phyloP scores from a whole-genome alignment of 768 basidiomycete genomes.

The Termitomyces eurrhizus region DNA sequence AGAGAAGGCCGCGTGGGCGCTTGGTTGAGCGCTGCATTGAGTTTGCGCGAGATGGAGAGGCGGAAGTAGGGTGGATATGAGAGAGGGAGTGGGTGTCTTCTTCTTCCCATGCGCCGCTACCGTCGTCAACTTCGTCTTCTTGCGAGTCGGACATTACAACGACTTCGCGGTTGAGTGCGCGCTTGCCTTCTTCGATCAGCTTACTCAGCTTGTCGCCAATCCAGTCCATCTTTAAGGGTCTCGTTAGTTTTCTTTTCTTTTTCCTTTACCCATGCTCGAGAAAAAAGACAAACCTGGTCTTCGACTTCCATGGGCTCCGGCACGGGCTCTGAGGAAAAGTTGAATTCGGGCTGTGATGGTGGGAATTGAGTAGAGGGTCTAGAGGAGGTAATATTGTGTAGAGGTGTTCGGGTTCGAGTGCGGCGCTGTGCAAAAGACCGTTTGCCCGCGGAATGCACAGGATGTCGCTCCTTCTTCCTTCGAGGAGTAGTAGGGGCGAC shows the following conservation, averaged over 20 bases:
- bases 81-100: conserved; percentile 28
- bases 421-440: neutral
- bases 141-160: conserved; percentile 72
- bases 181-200: conserved; percentile 78
- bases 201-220: conserved; percentile 64
- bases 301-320: conserved; percentile 36
- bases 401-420: conserved; percentile 17
- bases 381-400: conserved; percentile 13
- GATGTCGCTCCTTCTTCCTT: conserved; percentile 7
- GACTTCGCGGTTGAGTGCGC: conserved; percentile 71
- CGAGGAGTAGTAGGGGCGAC: conserved; percentile 18
- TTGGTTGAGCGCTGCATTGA: conserved; percentile 20
- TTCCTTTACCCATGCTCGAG: neutral
- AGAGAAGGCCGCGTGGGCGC: conserved; percentile 21
- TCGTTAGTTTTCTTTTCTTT: neutral
- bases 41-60: conserved; percentile 23
- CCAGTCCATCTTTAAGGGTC: conserved; percentile 66
- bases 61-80: conserved; percentile 3
- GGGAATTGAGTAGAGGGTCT: conserved; percentile 16
- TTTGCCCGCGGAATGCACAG: neutral
- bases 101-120: conserved; percentile 72
- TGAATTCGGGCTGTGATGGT: conserved; percentile 37
- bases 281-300: conserved; percentile 34
- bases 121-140: conserved; percentile 78
- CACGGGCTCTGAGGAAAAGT: conserved; percentile 28